Percentiles rank a stretch among this genome's conserved stretches.
Evolutionary conservation across 169 alveolate species (phyloP).

Genomic region (Eimeria falciformis): DNA sequence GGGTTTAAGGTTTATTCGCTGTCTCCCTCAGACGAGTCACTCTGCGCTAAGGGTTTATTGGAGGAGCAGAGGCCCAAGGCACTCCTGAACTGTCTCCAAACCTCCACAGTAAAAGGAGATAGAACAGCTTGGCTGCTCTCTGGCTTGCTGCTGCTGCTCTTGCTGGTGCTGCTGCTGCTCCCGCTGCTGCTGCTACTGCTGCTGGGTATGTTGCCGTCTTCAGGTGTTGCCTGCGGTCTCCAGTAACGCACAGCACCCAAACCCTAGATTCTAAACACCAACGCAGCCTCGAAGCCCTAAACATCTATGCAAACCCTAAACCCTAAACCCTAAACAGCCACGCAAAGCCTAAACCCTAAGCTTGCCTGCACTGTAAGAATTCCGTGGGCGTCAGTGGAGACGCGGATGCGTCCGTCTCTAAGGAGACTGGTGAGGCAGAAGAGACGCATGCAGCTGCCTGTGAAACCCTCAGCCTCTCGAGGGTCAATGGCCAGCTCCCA

Average conservation of each 20-base stretch:
- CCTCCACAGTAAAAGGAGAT: not conserved
- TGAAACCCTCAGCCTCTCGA: not conserved
- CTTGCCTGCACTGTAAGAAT: not conserved
- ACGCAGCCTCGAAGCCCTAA: no score
- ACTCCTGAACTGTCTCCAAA: not conserved
- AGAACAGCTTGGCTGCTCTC: not conserved
- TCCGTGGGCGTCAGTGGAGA: not conserved
- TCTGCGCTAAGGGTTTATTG: not conserved
- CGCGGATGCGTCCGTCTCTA: not conserved
- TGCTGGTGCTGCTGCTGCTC: not conserved
- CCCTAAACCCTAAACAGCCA: no score
- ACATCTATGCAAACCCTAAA: no score
- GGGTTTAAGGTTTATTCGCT: not conserved
- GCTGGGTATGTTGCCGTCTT: not conserved
- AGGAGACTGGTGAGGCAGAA: not conserved
- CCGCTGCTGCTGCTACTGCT: not conserved
- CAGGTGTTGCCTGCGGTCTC: not conserved
- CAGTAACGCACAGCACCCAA: not conserved
- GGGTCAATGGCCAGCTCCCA: constrained; percentile 1
- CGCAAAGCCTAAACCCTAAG: not conserved
- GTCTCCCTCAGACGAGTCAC: not conserved
- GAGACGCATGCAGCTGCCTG: constrained; percentile 5
- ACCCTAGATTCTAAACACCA: no score
- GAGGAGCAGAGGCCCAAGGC: not conserved
- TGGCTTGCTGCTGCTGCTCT: not conserved